Percentiles rank a stretch among this genome's conserved stretches.
Evolutionary conservation across 768 basidiomycete genomes (phyloP).

Genomic region (Strobilomyces confusus): DNA sequence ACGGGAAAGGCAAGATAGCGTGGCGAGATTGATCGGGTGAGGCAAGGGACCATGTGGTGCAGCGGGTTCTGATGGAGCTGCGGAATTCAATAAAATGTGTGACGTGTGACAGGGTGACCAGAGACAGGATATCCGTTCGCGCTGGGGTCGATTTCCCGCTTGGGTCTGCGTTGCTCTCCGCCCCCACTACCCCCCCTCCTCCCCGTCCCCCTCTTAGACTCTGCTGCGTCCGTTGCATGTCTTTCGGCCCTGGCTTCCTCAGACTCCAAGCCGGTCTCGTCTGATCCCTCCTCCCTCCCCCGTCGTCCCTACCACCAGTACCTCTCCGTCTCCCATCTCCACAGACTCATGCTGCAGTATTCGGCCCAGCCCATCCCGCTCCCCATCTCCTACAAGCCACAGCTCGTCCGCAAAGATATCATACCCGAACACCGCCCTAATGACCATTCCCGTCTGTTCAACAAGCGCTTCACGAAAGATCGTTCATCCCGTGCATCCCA

Average conservation of each 20-base stretch:
- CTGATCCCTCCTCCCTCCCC: slow-evolving; percentile 38
- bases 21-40: slow-evolving; percentile 6
- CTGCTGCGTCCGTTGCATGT: slow-evolving; percentile 23
- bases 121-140: not conserved
- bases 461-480: slow-evolving; percentile 35
- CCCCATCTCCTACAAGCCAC: slow-evolving; percentile 29
- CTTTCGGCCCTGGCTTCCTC: slow-evolving; percentile 25
- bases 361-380: slow-evolving; percentile 34
- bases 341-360: slow-evolving; percentile 58
- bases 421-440: slow-evolving; percentile 25
- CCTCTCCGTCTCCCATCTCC: slow-evolving; percentile 28
- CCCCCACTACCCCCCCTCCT: not conserved
- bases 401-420: slow-evolving; percentile 31
- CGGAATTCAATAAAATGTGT: slow-evolving; percentile 7
- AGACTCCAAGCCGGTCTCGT: slow-evolving; percentile 46
- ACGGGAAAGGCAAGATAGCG: slow-evolving; percentile 4
- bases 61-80: slow-evolving; percentile 3
- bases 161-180: slow-evolving; percentile 25
- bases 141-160: slow-evolving; percentile 7
- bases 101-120: slow-evolving; percentile 11
- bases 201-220: slow-evolving; percentile 19
- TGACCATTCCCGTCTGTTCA: slow-evolving; percentile 32
- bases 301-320: slow-evolving; percentile 31
- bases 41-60: slow-evolving; percentile 13
- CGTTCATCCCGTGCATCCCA: slow-evolving; percentile 19